Conservation (phyloP, 2,329 filamentous ascomycete species). For the Dendryphion nanum region DNA sequence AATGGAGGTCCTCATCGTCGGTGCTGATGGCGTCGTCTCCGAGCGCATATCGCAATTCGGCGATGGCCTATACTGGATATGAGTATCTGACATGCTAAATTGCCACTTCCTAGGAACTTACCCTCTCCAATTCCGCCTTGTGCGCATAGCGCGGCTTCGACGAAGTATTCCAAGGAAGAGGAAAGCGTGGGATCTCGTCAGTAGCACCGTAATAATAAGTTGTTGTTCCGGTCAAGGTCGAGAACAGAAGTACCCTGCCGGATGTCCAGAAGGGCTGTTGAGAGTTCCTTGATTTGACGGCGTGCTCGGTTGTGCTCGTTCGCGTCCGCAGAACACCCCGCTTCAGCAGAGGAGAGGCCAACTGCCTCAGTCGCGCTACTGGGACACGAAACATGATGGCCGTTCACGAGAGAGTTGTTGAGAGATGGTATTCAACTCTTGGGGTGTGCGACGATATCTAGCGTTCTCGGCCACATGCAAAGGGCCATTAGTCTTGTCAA, state of each 20-base stretch:
- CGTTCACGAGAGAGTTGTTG: too few relatives aligned
- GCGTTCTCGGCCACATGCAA: conserved; percentile 15
- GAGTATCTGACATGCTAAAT: conserved; percentile 1
- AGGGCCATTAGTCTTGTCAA: conserved; percentile 24
- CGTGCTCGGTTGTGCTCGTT: conserved; percentile 22
- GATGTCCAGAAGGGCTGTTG: conserved; percentile 48
- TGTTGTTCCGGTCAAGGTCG: conserved; percentile 51
- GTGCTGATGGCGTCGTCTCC: conserved; percentile 62
- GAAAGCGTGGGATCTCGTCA: conserved; percentile 28
- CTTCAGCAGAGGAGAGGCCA: conserved; percentile 28
- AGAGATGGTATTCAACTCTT: conserved; percentile 13
- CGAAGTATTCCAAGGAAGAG: conserved; percentile 24
- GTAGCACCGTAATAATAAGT: conserved; percentile 52
- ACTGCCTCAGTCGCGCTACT: conserved; percentile 25
- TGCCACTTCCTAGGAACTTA: conserved; percentile 14
- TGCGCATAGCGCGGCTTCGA: conserved; percentile 47
- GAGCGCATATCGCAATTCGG: conserved; percentile 51
- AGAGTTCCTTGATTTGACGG: conserved; percentile 13
- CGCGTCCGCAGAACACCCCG: conserved; percentile 24
- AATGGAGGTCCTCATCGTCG: conserved; percentile 62
- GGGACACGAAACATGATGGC: conserved; percentile 34
- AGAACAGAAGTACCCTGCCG: conserved; percentile 47
- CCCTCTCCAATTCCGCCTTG: conserved; percentile 52
- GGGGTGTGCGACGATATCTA: conserved; percentile 12
- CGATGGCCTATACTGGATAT: conserved; percentile 50